These are phyloP conservation scores for Termitomyces sp. DNA, from an alignment of 768 basidiomycete species.

Conservation along the genomic window DNA sequence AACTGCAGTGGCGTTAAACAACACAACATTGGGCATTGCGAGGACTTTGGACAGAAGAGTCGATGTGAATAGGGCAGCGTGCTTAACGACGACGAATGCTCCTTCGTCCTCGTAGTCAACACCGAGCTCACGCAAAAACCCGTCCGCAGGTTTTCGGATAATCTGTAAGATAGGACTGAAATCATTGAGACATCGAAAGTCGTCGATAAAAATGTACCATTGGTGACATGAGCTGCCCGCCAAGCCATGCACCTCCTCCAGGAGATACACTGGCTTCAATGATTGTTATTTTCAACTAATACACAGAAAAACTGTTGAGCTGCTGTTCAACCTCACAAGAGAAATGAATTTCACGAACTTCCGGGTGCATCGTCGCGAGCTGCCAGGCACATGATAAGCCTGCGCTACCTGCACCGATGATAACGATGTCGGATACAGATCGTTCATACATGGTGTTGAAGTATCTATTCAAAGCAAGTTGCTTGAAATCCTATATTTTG, in stretches of 20 bases:
- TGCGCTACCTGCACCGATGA: conserved; percentile 67
- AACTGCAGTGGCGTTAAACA: conserved; percentile 78
- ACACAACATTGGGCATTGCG: conserved; percentile 61
- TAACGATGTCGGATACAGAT: conserved; percentile 70
- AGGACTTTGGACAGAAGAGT: conserved; percentile 69
- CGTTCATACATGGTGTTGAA: conserved; percentile 70
- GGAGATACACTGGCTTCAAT: conserved; percentile 79
- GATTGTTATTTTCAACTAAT: conserved; percentile 46
- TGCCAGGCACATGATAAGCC: conserved; percentile 73
- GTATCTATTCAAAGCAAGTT: conserved; percentile 40
- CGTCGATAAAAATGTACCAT: conserved; percentile 41
- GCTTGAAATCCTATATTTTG: background rate
- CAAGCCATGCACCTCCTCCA: conserved; percentile 74
- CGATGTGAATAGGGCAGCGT: conserved; percentile 77
- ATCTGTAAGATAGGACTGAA: conserved; percentile 34
- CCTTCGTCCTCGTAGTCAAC: conserved; percentile 79
- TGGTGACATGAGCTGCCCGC: conserved; percentile 73
- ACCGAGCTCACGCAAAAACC: conserved; percentile 63
- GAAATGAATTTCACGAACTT: conserved; percentile 31
- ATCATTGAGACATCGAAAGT: background rate
- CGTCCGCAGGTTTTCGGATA: conserved; percentile 71
- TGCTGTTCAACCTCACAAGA: background rate
- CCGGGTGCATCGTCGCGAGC: conserved; percentile 60
- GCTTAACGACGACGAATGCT: conserved; percentile 72
- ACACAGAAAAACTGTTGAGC: background rate